phyloP scores from a whole-genome alignment of 2,329 filamentous ascomycete genomes.

The Dactylonectria estremocensis region DNA sequence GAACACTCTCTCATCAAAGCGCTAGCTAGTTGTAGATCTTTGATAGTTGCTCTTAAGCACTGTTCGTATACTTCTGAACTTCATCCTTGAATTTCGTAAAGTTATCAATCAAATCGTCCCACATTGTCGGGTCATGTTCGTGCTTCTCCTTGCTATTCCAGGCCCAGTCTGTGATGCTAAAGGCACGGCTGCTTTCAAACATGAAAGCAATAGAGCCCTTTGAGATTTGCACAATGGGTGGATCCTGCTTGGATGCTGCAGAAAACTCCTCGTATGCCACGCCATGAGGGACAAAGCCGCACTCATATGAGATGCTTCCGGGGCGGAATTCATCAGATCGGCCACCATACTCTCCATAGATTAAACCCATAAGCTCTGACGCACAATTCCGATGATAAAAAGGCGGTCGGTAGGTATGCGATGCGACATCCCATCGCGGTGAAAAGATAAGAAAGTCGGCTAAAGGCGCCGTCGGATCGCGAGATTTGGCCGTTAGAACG shows the following conservation, averaged over 20 bases:
- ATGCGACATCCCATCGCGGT: conserved; percentile 74
- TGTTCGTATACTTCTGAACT: not conserved
- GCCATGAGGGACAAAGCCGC: conserved; percentile 36
- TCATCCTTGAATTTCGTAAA: conserved; percentile 29
- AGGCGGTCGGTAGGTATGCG: conserved; percentile 74
- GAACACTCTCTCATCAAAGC: not conserved
- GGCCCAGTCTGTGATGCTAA: conserved; percentile 40
- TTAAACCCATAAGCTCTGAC: conserved; percentile 70
- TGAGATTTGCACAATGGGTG: conserved; percentile 28
- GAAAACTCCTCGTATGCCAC: conserved; percentile 36
- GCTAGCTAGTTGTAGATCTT: not conserved
- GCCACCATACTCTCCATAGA: conserved; percentile 55
- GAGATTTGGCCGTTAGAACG: conserved; percentile 74
- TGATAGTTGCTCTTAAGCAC: not conserved
- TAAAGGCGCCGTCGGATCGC: conserved; percentile 66
- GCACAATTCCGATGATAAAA: conserved; percentile 76
- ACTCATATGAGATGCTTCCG: conserved; percentile 37
- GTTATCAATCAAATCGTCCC: conserved; percentile 44
- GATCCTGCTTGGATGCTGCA: conserved; percentile 22
- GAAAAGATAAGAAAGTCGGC: conserved; percentile 79
- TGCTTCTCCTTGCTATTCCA: conserved; percentile 46
- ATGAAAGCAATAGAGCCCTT: conserved; percentile 28
- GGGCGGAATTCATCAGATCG: conserved; percentile 37
- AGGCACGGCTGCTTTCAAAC: conserved; percentile 28
- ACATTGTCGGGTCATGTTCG: conserved; percentile 46